phyloP scores from a whole-genome alignment of 1,139 yeast species.

The Candida freyschussii region DNA sequence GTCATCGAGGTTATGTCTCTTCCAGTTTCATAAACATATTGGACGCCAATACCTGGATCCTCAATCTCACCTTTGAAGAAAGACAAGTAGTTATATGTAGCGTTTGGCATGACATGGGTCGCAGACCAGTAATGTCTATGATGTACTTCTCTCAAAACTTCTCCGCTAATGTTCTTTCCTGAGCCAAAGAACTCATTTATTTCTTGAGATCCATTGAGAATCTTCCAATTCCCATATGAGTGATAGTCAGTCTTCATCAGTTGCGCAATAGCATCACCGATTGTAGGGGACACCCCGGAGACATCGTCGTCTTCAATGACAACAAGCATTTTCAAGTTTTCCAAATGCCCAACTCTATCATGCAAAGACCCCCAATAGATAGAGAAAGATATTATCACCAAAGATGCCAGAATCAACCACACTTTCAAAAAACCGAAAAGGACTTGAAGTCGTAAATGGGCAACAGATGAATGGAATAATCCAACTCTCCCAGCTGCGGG shows the following conservation, averaged over 20 bases:
- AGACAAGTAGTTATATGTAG: conserved; percentile 37
- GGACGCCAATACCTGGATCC: conserved; percentile 26
- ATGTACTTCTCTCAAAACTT: conserved; percentile 37
- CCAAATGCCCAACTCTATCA: conserved; percentile 34
- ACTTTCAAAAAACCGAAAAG: conserved; percentile 9
- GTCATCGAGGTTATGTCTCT: conserved; percentile 45
- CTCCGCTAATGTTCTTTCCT: conserved; percentile 33
- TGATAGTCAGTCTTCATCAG: conserved; percentile 18
- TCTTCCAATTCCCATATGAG: conserved; percentile 11
- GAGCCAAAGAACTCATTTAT: conserved; percentile 28
- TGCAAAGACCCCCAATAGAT: conserved; percentile 61
- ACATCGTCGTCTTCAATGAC: conserved; percentile 39
- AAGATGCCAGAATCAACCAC: conserved; percentile 16
- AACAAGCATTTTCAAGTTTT: conserved; percentile 42
- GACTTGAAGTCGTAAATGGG: conserved; percentile 12
- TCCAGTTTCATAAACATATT: conserved; percentile 45
- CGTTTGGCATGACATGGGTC: conserved; percentile 41
- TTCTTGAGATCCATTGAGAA: conserved; percentile 19
- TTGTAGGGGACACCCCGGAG: conserved; percentile 11
- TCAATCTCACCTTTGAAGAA: conserved; percentile 24
- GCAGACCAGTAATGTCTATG: conserved; percentile 53
- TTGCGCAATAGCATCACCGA: conserved; percentile 33
- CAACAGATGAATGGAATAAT: conserved; percentile 13
- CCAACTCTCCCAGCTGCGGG: conserved; percentile 15
- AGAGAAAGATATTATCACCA: conserved; percentile 35